Conservation (phyloP, 2,329 filamentous ascomycete genomes). For the Mariannaea elegans region DNA sequence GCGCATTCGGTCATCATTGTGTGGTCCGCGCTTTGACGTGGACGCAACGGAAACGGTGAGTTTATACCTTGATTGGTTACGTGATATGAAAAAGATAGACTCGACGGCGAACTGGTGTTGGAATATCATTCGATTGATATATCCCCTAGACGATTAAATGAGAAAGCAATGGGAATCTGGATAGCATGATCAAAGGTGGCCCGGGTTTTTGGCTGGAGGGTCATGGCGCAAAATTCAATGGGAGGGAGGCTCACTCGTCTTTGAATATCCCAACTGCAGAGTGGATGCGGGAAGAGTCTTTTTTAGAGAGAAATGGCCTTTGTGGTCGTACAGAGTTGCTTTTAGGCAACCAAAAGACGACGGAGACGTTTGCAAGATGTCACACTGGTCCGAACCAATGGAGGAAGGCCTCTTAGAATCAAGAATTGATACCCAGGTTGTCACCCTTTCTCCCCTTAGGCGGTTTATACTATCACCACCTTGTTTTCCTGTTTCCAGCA, state of each 20-base stretch:
- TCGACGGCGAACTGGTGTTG: conserved; percentile 65
- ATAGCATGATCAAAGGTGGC: conserved; percentile 9
- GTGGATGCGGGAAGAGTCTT: not conserved
- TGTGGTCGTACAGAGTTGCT: conserved; percentile 3
- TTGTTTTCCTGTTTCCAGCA: too few relatives aligned
- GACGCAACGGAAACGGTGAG: conserved; percentile 59
- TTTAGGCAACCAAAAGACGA: conserved; percentile 18
- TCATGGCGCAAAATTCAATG: not conserved
- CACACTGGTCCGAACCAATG: conserved; percentile 26
- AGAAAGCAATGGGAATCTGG: not conserved
- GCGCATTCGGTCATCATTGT: conserved; percentile 58
- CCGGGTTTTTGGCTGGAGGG: not conserved
- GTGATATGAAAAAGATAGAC: conserved; percentile 64
- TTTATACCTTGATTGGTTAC: conserved; percentile 67
- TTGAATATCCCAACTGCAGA: conserved; percentile 13
- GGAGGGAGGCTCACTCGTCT: conserved; percentile 20
- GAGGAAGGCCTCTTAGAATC: conserved; percentile 16
- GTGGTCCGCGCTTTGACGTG: conserved; percentile 59
- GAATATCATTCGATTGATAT: conserved; percentile 59
- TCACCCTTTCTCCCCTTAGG: conserved; percentile 22
- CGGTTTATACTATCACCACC: too few relatives aligned
- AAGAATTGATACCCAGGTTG: conserved; percentile 31
- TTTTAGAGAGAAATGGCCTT: not conserved
- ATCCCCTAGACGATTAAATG: conserved; percentile 45
- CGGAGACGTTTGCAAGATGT: conserved; percentile 30